phyloP scores from a whole-genome alignment of 169 alveolate species.

The Eimeria tenella region DNA sequence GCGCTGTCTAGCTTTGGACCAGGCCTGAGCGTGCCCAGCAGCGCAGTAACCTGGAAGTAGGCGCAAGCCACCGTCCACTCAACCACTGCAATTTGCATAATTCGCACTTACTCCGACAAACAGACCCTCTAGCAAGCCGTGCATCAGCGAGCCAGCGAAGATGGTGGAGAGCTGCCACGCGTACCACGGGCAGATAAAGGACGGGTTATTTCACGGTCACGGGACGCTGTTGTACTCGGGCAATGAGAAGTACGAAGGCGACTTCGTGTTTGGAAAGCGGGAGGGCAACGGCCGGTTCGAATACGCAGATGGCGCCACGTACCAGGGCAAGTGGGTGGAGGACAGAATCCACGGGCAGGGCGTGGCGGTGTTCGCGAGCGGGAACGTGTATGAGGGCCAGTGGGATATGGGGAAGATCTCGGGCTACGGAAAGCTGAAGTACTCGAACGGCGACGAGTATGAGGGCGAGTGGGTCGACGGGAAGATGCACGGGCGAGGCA shows the following conservation, averaged over 20 bases:
- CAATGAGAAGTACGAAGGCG: constrained; percentile 97
- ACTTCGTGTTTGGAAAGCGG: constrained; percentile 95
- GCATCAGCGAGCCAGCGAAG: constrained; percentile 8
- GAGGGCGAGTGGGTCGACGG: constrained; percentile 98
- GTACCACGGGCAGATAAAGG: constrained; percentile 94
- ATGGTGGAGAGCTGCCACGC: constrained; percentile 87
- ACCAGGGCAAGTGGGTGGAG: constrained; percentile 97
- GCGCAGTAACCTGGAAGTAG: too few relatives aligned
- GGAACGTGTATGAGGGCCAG: constrained; percentile 92
- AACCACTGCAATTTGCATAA: too few relatives aligned
- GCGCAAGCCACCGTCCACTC: too few relatives aligned
- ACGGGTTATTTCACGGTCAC: constrained; percentile 94
- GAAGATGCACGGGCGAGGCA: constrained; percentile 96
- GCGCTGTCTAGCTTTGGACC: too few relatives aligned
- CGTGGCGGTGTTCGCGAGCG: constrained; percentile 92
- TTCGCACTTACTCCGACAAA: too few relatives aligned
- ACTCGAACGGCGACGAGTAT: constrained; percentile 95
- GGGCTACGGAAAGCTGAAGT: constrained; percentile 94
- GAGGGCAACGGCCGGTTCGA: constrained; percentile 95
- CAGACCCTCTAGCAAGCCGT: too few relatives aligned
- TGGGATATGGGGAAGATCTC: constrained; percentile 96
- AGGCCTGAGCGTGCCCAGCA: too few relatives aligned
- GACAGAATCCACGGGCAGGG: constrained; percentile 96
- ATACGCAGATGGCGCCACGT: constrained; percentile 96
- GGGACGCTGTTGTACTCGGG: constrained; percentile 92